These are phyloP conservation scores for Penicillium manginii DNA, from an alignment of 495 filamentous ascomycete species.

Conservation along the genomic window DNA sequence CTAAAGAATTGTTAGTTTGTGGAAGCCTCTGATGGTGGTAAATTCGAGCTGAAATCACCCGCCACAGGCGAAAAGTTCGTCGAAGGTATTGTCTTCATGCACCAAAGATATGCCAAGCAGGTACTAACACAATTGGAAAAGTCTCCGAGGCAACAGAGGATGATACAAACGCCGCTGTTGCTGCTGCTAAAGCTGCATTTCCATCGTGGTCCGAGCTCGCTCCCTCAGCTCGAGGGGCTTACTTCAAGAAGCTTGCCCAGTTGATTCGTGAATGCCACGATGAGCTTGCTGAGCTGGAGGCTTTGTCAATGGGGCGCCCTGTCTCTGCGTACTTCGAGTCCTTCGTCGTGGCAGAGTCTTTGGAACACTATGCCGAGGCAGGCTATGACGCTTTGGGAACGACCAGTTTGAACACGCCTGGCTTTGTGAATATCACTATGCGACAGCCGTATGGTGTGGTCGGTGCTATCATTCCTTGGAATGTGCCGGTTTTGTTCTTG, in stretches of 20 bases:
- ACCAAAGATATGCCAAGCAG: not conserved
- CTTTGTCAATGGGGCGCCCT: slow-evolving; percentile 34
- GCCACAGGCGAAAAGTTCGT: slow-evolving; percentile 22
- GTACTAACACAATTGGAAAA: not conserved
- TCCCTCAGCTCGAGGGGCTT: slow-evolving; percentile 41
- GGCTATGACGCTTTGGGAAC: slow-evolving; percentile 38
- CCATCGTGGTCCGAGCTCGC: slow-evolving; percentile 58
- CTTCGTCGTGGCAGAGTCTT: slow-evolving; percentile 12
- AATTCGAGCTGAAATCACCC: slow-evolving; percentile 19
- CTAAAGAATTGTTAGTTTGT: slow-evolving; percentile 20
- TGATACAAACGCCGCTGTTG: slow-evolving; percentile 61
- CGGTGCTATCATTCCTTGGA: slow-evolving; percentile 42
- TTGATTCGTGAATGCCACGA: slow-evolving; percentile 48
- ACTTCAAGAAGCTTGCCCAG: slow-evolving; percentile 55
- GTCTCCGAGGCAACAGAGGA: slow-evolving; percentile 50
- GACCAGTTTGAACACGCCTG: slow-evolving; percentile 61
- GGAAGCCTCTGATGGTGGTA: slow-evolving; percentile 27
- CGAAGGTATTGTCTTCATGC: slow-evolving; percentile 8
- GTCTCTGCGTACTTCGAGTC: slow-evolving; percentile 32
- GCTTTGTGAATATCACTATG: slow-evolving; percentile 51
- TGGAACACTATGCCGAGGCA: slow-evolving; percentile 29
- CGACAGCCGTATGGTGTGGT: slow-evolving; percentile 39
- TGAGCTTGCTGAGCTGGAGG: slow-evolving; percentile 55
- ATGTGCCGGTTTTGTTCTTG: slow-evolving; percentile 32
- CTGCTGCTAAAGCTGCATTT: slow-evolving; percentile 61